Conservation (phyloP, 768 basidiomycete genomes). For the Cystofilobasidium capitatum region DNA sequence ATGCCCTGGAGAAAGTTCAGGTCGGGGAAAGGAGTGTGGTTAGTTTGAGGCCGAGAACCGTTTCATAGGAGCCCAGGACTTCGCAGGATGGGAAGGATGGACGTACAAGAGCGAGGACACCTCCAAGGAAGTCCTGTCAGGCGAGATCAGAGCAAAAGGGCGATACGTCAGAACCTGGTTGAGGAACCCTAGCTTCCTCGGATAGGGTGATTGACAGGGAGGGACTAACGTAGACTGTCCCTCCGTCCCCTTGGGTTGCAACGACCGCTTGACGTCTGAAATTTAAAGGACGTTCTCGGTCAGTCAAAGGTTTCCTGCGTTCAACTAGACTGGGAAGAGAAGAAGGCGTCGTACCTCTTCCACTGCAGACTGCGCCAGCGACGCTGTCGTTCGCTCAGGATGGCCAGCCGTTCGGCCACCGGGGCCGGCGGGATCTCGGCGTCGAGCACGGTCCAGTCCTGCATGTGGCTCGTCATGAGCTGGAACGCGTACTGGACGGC, state of each 20-base stretch:
- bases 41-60: background rate
- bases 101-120: conserved; percentile 23
- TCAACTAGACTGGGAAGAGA: background rate
- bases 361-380: conserved; percentile 14
- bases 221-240: conserved; percentile 6
- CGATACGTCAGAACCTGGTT: no score
- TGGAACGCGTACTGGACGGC: conserved; percentile 20
- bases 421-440: background rate
- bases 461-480: conserved; percentile 15
- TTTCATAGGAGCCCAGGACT: no score
- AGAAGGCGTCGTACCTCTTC: background rate
- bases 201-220: background rate
- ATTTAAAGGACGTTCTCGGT: background rate
- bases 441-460: conserved; percentile 11
- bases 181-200: no score
- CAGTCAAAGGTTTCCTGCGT: background rate
- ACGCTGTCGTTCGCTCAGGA: conserved; percentile 13
- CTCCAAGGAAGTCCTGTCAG: conserved; percentile 12
- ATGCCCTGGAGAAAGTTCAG: conserved; percentile 7
- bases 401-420: background rate
- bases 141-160: no score
- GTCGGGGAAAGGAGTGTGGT: background rate
- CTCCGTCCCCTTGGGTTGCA: conserved; percentile 1
- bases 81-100: background rate
- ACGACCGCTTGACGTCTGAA: conserved; percentile 14